These are phyloP conservation scores for Euphrasia confusa DNA, from an alignment of 257 asterid genomes.

Conservation along the genomic window DNA sequence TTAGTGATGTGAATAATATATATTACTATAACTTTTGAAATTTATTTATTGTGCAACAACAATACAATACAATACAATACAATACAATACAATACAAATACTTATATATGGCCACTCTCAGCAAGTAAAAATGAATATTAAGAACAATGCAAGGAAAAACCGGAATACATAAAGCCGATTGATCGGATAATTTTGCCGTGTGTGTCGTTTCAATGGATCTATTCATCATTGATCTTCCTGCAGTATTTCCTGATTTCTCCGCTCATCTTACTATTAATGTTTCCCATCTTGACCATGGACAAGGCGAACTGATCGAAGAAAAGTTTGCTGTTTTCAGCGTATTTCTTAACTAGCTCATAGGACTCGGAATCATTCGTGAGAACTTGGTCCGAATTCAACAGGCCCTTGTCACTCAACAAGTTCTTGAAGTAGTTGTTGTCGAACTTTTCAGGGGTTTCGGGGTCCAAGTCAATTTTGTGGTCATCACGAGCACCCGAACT, in stretches of 20 bases:
- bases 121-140: too few relatives aligned
- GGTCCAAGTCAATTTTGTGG: conserved; percentile 34
- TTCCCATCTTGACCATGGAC: conserved; percentile 64
- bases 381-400: conserved; percentile 51
- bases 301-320: conserved; percentile 44
- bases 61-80: too few relatives aligned
- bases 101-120: too few relatives aligned
- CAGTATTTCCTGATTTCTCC: conserved; percentile 55
- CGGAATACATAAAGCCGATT: too few relatives aligned
- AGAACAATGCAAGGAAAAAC: too few relatives aligned
- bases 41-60: too few relatives aligned
- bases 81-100: too few relatives aligned
- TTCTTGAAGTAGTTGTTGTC: conserved; percentile 50
- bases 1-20: too few relatives aligned
- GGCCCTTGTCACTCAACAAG: conserved; percentile 38
- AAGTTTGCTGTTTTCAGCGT: conserved; percentile 31
- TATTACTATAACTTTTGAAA: too few relatives aligned
- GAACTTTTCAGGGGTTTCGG: conserved; percentile 34
- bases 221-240: conserved; percentile 43
- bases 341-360: conserved; percentile 30
- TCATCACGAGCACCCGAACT: conserved; percentile 39
- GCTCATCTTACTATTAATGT: conserved; percentile 35
- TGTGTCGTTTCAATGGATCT: neutral
- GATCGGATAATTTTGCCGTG: neutral
- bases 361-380: conserved; percentile 30